These are phyloP conservation scores for Didymella lethalis DNA, from an alignment of 2,329 filamentous ascomycete species.

Conservation along the genomic window DNA sequence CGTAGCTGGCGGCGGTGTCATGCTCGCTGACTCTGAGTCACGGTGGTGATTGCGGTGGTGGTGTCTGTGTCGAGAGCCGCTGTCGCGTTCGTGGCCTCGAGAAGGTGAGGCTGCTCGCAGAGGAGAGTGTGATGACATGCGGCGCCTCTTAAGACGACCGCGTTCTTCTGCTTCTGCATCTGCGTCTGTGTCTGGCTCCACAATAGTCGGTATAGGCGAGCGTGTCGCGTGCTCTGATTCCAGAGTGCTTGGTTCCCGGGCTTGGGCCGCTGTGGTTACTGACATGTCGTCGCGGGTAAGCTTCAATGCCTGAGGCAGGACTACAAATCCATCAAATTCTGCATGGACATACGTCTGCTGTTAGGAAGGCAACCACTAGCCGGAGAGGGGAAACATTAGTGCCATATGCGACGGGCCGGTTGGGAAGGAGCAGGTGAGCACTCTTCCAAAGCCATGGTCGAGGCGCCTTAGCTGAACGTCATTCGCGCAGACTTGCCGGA, in stretches of 20 bases:
- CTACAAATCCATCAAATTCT: background rate
- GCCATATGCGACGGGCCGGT: conserved; percentile 32
- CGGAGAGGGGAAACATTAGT: conserved; percentile 22
- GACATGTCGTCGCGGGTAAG: conserved; percentile 7
- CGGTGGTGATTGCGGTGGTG: conserved; percentile 46
- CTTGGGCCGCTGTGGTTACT: conserved; percentile 11
- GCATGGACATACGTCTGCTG: conserved; percentile 3
- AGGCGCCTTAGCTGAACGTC: conserved; percentile 16
- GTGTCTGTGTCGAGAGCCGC: conserved; percentile 41
- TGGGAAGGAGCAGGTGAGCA: conserved; percentile 21
- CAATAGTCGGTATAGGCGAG: background rate
- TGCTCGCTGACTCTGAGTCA: conserved; percentile 35
- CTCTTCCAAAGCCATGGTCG: conserved; percentile 3
- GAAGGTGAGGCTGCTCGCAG: conserved; percentile 42
- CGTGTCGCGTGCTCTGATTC: conserved; percentile 6
- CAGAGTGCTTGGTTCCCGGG: background rate
- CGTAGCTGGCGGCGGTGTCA: conserved; percentile 31
- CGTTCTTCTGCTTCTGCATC: conserved; percentile 40
- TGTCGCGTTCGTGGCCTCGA: conserved; percentile 45
- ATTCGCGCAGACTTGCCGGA: conserved; percentile 13
- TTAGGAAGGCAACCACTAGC: background rate
- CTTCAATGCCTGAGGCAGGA: conserved; percentile 14
- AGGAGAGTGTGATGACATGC: conserved; percentile 42
- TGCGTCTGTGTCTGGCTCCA: conserved; percentile 38
- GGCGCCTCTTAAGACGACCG: conserved; percentile 45